Evolutionary conservation across 371 early-diverging fungal genomes (phyloP).

Genomic region (Umbelopsis sp.): DNA sequence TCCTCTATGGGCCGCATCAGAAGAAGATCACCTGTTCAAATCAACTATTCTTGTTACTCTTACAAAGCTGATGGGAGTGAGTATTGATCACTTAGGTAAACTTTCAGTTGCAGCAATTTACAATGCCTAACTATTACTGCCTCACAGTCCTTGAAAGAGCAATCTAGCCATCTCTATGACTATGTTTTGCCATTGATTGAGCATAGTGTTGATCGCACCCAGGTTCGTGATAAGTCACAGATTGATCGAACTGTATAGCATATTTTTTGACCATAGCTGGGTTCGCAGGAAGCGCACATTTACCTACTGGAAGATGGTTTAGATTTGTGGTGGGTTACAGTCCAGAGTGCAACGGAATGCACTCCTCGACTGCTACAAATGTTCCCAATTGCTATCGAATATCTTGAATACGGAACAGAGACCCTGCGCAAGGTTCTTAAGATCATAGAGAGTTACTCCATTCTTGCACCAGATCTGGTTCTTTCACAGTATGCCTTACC

Average conservation of each 20-base stretch:
- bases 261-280: background rate
- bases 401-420: slow-evolving; percentile 81
- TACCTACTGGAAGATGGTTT: slow-evolving; percentile 88
- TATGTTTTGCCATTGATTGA: slow-evolving; percentile 77
- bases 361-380: slow-evolving; percentile 66
- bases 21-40: slow-evolving; percentile 79
- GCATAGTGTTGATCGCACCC: slow-evolving; percentile 67
- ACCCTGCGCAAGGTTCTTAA: slow-evolving; percentile 71
- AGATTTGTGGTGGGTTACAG: slow-evolving; percentile 81
- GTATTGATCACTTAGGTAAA: slow-evolving; percentile 1
- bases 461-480: slow-evolving; percentile 62
- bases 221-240: slow-evolving; percentile 29
- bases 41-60: slow-evolving; percentile 78
- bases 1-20: slow-evolving; percentile 77
- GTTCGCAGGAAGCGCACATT: slow-evolving; percentile 69
- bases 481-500: slow-evolving; percentile 48
- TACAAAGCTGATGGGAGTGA: slow-evolving; percentile 72
- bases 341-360: slow-evolving; percentile 65
- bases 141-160: slow-evolving; percentile 67
- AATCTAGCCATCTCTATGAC: slow-evolving; percentile 72
- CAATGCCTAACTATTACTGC: background rate
- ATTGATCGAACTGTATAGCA: background rate
- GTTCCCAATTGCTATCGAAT: slow-evolving; percentile 58
- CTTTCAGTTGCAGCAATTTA: background rate
- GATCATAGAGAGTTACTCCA: slow-evolving; percentile 79